Conservation (phyloP, 805 yeast genomes). For the Priceomyces medius region DNA sequence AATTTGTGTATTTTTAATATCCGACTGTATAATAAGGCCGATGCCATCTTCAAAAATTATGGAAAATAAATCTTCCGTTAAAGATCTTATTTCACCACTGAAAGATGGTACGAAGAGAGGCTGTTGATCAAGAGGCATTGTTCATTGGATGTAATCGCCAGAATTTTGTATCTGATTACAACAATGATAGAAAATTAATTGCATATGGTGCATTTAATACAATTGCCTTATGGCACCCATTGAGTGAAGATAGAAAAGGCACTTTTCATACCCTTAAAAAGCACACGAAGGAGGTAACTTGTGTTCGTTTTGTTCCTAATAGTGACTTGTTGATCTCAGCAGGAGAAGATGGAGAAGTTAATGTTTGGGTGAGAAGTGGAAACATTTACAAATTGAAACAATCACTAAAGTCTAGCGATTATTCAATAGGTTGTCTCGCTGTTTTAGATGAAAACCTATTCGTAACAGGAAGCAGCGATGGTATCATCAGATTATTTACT, state of each 20-base stretch:
- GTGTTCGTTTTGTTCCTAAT: conserved; percentile 53
- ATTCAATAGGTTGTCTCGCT: conserved; percentile 57
- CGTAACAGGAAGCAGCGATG: conserved; percentile 65
- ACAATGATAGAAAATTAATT: conserved; percentile 34
- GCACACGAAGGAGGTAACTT: conserved; percentile 62
- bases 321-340: conserved; percentile 54
- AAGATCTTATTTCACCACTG: neutral
- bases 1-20: neutral
- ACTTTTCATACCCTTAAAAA: conserved; percentile 56
- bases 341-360: conserved; percentile 64
- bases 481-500: conserved; percentile 52
- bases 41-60: neutral
- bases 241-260: conserved; percentile 41
- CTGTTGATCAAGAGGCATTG: conserved; percentile 47
- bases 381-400: conserved; percentile 28
- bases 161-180: conserved; percentile 56
- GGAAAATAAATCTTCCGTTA: neutral
- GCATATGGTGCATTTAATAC: conserved; percentile 73
- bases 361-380: conserved; percentile 51
- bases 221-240: conserved; percentile 70
- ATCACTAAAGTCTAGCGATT: conserved; percentile 38
- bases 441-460: conserved; percentile 40
- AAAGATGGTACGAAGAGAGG: neutral
- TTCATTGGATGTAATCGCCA: conserved; percentile 76
- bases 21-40: neutral